Percentiles rank a stretch among this genome's conserved stretches.
Conservation (phyloP, 441 rosid species). For the Manihot esculenta region DNA sequence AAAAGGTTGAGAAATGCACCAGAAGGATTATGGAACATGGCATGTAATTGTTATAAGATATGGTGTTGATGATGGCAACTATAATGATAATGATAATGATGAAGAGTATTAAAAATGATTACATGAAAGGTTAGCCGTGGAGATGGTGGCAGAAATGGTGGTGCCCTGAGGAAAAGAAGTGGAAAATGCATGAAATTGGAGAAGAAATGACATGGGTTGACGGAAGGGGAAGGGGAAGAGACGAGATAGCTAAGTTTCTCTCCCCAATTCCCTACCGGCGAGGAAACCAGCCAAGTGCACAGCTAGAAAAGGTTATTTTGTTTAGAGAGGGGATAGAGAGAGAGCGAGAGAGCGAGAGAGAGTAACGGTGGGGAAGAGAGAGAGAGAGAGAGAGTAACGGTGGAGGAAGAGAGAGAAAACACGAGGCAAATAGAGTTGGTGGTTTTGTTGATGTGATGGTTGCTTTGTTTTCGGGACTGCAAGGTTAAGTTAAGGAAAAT, state of each 20-base stretch:
- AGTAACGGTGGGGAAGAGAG: no score
- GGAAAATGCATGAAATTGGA: neutral
- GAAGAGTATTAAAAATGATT: neutral
- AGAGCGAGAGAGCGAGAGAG: neutral
- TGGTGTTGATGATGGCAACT: no score
- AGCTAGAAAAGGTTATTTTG: conserved; percentile 7
- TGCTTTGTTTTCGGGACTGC: conserved; percentile 23
- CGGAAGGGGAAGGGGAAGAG: conserved; percentile 31
- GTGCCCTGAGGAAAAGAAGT: neutral
- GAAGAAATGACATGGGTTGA: neutral
- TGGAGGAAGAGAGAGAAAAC: no score
- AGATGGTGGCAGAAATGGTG: no score
- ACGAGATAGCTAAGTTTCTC: conserved; percentile 18
- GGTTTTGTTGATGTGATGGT: conserved; percentile 11
- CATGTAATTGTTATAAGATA: no score
- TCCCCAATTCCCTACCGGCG: conserved; percentile 42
- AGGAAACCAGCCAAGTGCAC: conserved; percentile 11
- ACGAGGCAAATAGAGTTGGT: conserved; percentile 4
- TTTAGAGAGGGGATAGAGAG: neutral
- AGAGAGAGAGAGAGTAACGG: no score
- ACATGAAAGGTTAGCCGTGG: neutral
- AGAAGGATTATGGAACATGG: no score
- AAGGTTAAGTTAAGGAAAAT: no score
- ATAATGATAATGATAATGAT: no score
- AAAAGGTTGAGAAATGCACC: neutral